phyloP scores from a whole-genome alignment of 2,329 filamentous ascomycete genomes.

The Colletotrichum zoysiae region DNA sequence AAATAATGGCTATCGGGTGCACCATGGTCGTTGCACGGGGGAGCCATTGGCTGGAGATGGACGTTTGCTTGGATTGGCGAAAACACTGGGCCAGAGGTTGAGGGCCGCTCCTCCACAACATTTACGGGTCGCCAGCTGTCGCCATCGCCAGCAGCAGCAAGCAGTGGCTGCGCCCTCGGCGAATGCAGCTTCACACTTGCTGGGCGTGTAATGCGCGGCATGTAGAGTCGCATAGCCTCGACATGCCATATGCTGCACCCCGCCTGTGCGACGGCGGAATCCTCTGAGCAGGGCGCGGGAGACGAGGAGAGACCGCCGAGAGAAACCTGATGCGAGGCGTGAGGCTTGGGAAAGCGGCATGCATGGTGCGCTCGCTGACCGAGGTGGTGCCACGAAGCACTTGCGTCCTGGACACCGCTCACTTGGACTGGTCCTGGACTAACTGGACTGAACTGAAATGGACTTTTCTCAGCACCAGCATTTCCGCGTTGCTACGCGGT shows the following conservation, averaged over 20 bases:
- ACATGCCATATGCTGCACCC: conserved; percentile 20
- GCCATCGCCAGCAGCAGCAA: conserved; percentile 14
- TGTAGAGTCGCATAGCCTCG: conserved; percentile 17
- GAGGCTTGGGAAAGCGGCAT: conserved; percentile 1
- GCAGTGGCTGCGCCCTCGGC: background rate
- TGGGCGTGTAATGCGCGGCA: conserved; percentile 20
- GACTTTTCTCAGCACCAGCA: background rate
- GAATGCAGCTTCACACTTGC: conserved; percentile 9
- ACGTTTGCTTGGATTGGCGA: conserved; percentile 15
- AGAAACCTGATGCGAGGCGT: background rate
- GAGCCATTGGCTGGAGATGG: conserved; percentile 23
- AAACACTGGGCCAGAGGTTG: conserved; percentile 15
- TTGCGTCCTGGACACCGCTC: background rate
- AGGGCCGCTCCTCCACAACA: conserved; percentile 27
- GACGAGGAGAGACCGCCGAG: background rate
- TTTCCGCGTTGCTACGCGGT: background rate
- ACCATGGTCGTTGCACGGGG: conserved; percentile 24
- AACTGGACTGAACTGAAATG: conserved; percentile 6
- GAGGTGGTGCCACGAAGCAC: conserved; percentile 1
- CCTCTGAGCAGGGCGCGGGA: background rate
- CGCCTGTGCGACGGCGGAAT: conserved; percentile 19
- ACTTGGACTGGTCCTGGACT: background rate
- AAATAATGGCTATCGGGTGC: conserved; percentile 12
- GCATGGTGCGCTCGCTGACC: conserved; percentile 2
- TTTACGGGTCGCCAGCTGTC: conserved; percentile 37